Evolutionary conservation across 2,329 filamentous ascomycete genomes (phyloP).

Genomic region (Albophoma yamanashiensis): DNA sequence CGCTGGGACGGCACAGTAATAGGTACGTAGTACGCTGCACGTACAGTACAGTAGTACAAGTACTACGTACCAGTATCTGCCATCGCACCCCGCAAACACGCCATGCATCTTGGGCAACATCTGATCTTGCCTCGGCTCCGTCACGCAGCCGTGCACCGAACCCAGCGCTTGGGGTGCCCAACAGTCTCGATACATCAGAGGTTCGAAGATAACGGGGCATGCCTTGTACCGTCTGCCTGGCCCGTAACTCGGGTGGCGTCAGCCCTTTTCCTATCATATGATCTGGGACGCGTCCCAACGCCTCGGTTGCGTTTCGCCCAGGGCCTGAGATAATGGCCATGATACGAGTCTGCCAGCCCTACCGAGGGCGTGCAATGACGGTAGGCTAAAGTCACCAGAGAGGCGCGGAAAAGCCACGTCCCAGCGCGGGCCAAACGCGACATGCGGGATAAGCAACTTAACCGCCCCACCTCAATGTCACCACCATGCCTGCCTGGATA

Average conservation of each 20-base stretch:
- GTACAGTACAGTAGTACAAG: no score
- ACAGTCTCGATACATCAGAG: background rate
- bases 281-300: background rate
- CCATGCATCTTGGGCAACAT: background rate
- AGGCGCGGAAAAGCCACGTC: background rate
- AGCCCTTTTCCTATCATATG: background rate
- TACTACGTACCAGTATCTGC: background rate
- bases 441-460: background rate
- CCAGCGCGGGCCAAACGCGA: background rate
- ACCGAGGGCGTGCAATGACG: background rate
- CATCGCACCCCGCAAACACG: background rate
- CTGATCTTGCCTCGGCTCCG: background rate
- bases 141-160: background rate
- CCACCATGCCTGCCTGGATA: background rate
- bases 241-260: background rate
- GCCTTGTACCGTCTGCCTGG: background rate
- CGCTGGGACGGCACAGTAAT: background rate
- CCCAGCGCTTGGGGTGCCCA: background rate
- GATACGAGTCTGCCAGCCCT: background rate
- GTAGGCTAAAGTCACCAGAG: background rate
- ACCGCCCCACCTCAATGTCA: background rate
- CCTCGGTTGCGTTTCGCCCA: background rate
- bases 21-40: no score
- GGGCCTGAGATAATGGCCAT: background rate
- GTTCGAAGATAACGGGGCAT: background rate